These are phyloP conservation scores for Jacaranda mimosifolia DNA, from an alignment of 257 asterid species.

Conservation along the genomic window DNA sequence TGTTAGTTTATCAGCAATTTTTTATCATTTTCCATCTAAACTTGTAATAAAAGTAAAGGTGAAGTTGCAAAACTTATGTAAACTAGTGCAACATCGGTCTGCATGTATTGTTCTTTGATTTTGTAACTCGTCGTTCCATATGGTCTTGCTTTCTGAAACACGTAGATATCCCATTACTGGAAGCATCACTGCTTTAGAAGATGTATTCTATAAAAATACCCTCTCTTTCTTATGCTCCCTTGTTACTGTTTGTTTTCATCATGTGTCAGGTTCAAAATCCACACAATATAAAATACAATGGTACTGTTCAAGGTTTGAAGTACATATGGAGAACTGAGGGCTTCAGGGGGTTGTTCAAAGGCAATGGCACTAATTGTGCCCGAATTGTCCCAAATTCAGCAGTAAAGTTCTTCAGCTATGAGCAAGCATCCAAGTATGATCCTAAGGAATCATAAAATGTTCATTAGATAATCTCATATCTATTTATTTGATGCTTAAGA, in stretches of 20 bases:
- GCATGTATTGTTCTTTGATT: constrained; percentile 8
- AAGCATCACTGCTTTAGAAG: background rate
- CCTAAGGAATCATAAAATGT: constrained; percentile 25
- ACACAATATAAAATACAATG: constrained; percentile 82
- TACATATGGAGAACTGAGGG: constrained; percentile 96
- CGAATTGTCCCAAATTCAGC: constrained; percentile 98
- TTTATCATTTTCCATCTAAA: background rate
- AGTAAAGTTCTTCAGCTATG: constrained; percentile 99
- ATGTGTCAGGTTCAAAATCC: constrained; percentile 88
- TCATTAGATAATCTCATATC: background rate
- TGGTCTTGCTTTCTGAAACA: constrained; percentile 28
- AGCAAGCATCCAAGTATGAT: constrained; percentile 96
- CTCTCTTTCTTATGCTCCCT: background rate
- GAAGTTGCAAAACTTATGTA: background rate
- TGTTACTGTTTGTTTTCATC: constrained; percentile 28
- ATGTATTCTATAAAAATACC: constrained; percentile 3
- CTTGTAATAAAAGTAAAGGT: constrained; percentile 4
- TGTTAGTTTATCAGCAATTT: constrained; percentile 13
- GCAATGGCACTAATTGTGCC: constrained; percentile 95
- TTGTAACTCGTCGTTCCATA: background rate
- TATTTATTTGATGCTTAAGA: background rate
- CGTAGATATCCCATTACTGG: background rate
- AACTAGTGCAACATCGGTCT: background rate
- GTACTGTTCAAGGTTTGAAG: constrained; percentile 90
- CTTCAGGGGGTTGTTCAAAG: constrained; percentile 85